Evolutionary conservation across 75 land plant genomes (phyloP).

Genomic region (Larix kaempferi): DNA sequence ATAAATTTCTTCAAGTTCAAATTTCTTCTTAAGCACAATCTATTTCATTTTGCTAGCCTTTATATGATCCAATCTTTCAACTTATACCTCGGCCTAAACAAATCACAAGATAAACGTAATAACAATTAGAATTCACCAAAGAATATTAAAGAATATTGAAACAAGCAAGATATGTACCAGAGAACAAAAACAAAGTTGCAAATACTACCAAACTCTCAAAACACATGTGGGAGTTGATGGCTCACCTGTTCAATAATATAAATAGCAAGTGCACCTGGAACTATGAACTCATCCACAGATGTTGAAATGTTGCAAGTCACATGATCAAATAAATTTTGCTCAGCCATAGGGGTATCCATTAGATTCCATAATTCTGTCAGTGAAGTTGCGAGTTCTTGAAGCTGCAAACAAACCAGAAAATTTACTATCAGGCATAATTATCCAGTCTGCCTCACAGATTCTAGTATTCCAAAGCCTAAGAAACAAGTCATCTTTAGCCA

Average conservation of each 20-base stretch:
- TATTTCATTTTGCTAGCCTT: constrained; percentile 97
- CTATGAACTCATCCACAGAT: constrained; percentile 60
- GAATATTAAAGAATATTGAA: background rate
- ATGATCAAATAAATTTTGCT: constrained; percentile 76
- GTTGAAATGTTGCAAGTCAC: constrained; percentile 78
- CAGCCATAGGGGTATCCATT: constrained; percentile 86
- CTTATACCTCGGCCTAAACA: constrained; percentile 85
- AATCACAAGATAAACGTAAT: constrained; percentile 3
- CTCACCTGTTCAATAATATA: constrained; percentile 73
- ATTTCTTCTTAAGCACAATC: constrained; percentile 81
- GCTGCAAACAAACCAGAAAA: constrained; percentile 41
- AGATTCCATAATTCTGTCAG: constrained; percentile 88
- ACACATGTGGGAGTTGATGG: constrained; percentile 53
- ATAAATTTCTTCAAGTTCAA: constrained; percentile 91
- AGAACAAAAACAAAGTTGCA: background rate
- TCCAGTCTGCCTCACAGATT: background rate
- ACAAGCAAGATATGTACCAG: background rate
- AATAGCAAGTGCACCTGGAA: constrained; percentile 44
- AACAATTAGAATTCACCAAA: background rate
- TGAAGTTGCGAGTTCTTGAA: constrained; percentile 79
- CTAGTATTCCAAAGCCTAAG: too few species aligned
- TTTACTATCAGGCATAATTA: background rate
- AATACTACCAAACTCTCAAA: background rate
- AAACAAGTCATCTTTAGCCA: background rate
- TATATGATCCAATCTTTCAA: constrained; percentile 83